phyloP scores from a whole-genome alignment of 345 rosid species.

The Salix arbutifolia region DNA sequence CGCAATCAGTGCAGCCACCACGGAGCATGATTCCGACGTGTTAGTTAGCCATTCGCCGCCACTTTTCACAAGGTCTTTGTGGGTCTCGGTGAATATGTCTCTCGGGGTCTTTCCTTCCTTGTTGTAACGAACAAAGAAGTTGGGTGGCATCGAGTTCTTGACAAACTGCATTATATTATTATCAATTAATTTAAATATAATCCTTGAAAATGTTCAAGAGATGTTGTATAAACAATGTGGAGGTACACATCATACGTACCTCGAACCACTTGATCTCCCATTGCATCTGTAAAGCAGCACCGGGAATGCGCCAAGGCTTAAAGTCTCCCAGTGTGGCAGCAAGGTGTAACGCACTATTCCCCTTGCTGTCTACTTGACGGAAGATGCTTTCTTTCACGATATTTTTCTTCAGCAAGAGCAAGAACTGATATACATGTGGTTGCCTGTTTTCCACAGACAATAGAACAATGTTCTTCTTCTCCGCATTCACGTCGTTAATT shows the following conservation, averaged over 20 bases:
- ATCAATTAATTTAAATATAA: no score
- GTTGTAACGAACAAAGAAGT: constrained; percentile 38
- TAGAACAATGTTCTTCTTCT: constrained; percentile 31
- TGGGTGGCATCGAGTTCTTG: constrained; percentile 33
- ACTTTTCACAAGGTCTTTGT: constrained; percentile 25
- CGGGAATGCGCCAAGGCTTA: constrained; percentile 50
- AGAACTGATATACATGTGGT: constrained; percentile 32
- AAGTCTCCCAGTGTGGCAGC: constrained; percentile 43
- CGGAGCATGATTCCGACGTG: constrained; percentile 54
- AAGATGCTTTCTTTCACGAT: constrained; percentile 27
- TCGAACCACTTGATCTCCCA: constrained; percentile 65
- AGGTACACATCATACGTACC: constrained; percentile 23
- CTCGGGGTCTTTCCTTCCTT: constrained; percentile 23
- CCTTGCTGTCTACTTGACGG: constrained; percentile 32
- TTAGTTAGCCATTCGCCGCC: constrained; percentile 46
- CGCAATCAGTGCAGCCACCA: constrained; percentile 53
- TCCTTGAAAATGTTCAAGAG: no score
- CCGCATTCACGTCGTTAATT: constrained; percentile 22
- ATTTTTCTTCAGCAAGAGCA: constrained; percentile 12
- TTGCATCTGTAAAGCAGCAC: constrained; percentile 57
- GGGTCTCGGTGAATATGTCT: constrained; percentile 36
- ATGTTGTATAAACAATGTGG: no score
- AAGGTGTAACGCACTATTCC: constrained; percentile 53
- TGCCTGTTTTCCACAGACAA: constrained; percentile 55
- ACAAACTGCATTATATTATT: constrained; percentile 36